Evolutionary conservation across 2,329 filamentous ascomycete species (phyloP).

Genomic region (Scolecobasidium constrictum): DNA sequence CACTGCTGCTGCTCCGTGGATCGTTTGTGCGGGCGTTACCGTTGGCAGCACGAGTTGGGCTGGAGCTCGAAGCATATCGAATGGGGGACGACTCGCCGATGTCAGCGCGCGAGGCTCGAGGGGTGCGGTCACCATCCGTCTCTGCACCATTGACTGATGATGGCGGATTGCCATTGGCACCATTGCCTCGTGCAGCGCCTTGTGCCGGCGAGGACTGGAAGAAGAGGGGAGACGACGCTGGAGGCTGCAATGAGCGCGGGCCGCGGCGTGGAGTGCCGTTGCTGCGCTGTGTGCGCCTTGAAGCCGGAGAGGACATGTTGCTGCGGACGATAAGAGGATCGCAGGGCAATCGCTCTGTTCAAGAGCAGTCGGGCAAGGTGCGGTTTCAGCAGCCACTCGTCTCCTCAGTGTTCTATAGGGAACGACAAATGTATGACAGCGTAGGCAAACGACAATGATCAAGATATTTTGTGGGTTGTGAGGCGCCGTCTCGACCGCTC

Average conservation of each 20-base stretch:
- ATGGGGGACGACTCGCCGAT: conserved; percentile 79
- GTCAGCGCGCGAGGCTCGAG: conserved; percentile 48
- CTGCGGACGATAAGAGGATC: conserved; percentile 7
- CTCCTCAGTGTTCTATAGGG: too few relatives aligned
- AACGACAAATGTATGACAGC: too few relatives aligned
- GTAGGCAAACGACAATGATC: too few relatives aligned
- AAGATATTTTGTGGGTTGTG: too few relatives aligned
- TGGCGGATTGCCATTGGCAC: conserved; percentile 29
- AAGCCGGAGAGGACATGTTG: conserved; percentile 52
- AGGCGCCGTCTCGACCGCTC: too few relatives aligned
- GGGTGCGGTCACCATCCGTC: conserved; percentile 58
- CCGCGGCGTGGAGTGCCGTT: conserved; percentile 45
- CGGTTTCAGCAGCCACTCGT: too few relatives aligned
- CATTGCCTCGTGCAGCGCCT: conserved; percentile 27
- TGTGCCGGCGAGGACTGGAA: conserved; percentile 53
- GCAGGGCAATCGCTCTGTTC: conserved; percentile 7
- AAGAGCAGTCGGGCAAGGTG: too few relatives aligned
- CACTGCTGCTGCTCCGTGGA: conserved; percentile 65
- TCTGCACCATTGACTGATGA: conserved; percentile 23
- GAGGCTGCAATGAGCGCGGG: conserved; percentile 42
- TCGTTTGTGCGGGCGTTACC: conserved; percentile 29
- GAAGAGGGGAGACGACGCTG: conserved; percentile 69
- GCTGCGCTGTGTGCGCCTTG: conserved; percentile 42
- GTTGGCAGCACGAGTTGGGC: conserved; percentile 21
- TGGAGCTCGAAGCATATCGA: conserved; percentile 82